Conservation (phyloP, 2,329 filamentous ascomycete species). For the Epichloe uncinata region DNA sequence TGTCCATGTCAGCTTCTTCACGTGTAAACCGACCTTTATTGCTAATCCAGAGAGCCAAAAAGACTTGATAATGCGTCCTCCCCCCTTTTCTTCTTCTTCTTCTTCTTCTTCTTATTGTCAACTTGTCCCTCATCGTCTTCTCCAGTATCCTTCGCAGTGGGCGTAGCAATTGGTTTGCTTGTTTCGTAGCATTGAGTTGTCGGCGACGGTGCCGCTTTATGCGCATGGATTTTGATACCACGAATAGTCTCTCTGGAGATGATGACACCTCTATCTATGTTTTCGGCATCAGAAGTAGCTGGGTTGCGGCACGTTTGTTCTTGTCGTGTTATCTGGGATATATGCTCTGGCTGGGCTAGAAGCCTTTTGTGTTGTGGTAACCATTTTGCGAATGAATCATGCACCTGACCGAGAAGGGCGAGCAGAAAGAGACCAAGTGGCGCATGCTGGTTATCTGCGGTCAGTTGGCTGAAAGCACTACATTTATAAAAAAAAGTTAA, state of each 20-base stretch:
- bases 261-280: conserved; percentile 15
- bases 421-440: conserved; percentile 57
- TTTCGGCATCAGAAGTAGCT: background rate
- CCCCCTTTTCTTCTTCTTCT: conserved; percentile 31
- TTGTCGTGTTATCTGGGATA: background rate
- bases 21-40: background rate
- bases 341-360: background rate
- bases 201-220: background rate
- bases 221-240: background rate
- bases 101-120: conserved; percentile 34
- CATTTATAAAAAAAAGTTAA: background rate
- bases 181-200: conserved; percentile 1
- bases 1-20: background rate
- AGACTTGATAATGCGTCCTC: conserved; percentile 61
- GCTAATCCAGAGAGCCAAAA: conserved; percentile 41
- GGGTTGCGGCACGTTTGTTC: background rate
- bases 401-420: conserved; percentile 46
- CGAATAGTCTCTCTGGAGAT: conserved; percentile 15
- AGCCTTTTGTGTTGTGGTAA: conserved; percentile 10
- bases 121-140: conserved; percentile 14
- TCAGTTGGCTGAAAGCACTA: conserved; percentile 54
- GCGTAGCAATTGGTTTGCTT: background rate
- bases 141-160: background rate
- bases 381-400: conserved; percentile 28
- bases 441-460: conserved; percentile 61